Base-by-base conservation (phyloP, 768 basidiomycete genomes). In the Cystofilobasidium macerans region DNA sequence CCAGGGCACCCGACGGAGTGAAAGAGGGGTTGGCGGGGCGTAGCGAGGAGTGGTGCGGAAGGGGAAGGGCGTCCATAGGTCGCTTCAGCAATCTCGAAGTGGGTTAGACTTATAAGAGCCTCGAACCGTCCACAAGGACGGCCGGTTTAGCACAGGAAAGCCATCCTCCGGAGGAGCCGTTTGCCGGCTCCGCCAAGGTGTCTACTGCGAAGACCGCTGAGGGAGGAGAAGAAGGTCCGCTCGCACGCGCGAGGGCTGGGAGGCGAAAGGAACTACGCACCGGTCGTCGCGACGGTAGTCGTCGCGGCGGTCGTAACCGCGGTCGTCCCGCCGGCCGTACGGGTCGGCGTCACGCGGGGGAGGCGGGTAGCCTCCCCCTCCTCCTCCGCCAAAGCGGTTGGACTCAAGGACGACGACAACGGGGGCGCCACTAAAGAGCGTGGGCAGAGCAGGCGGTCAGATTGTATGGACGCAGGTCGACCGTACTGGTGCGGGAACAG, bases 261-360 rank as follows among this genome's bases (percentile, higher is more conserved):
- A 42, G 33, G n/a, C 0, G 24, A 20, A 51, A 45, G 0, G n/a
- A 28, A 36, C 35, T n/a, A 63, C 62, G 32, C 53, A 33, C 62
- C 62, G 40, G 53, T 63, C 62, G 53, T 63, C 36, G 16, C 60
- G 28, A 8, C 51, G 51, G 56, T 54, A 54, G 53, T 64, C 53
- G 67, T 71, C 64, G 51, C 69, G 61, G 48, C 69, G 76, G 62
- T 83, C 81, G 57, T 81, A 67, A 48, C 82, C 80, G 61, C 84
- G 82, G 62, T 84, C 83, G 60, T 85, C 85, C 69, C 82, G 80
- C 35, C 62, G 62, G 75, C 81, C 75, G 61, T 85, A 83, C 75
- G 35, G n/a, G 51, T 51, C 42, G 28, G 22, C 7, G 60, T 61
- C 33, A n/a, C 14, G 12, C 13, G 32, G 45, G 48, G 22, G 42